Conservation (phyloP, 176 grass and related monocot genomes). For the Juncus inflexus region DNA sequence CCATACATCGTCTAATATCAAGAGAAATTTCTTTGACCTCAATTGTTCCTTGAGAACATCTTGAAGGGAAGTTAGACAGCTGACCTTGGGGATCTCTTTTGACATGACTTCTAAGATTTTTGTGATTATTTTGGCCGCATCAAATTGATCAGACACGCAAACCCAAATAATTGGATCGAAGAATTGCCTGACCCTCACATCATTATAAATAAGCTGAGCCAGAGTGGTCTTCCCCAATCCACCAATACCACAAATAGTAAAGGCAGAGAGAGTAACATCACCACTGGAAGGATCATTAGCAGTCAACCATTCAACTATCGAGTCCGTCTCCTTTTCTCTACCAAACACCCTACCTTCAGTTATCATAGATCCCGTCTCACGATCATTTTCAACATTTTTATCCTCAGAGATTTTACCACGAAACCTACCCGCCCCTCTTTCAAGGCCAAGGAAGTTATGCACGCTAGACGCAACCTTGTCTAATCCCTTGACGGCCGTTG, state of each 20-base stretch:
- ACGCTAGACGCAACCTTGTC: slow-evolving; percentile 16
- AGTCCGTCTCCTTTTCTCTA: slow-evolving; percentile 14
- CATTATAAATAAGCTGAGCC: slow-evolving; percentile 14
- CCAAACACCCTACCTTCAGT: slow-evolving; percentile 26
- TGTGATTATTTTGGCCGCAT: slow-evolving; percentile 19
- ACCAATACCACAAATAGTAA: slow-evolving; percentile 13
- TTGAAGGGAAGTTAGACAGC: slow-evolving; percentile 24
- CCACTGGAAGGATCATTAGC: not conserved
- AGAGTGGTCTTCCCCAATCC: slow-evolving; percentile 26
- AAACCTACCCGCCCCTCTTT: not conserved
- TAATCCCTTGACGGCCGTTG: slow-evolving; percentile 18
- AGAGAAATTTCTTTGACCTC: slow-evolving; percentile 5
- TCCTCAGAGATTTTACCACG: not conserved
- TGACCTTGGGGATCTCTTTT: not conserved
- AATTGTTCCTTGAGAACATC: slow-evolving; percentile 12
- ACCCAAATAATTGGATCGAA: slow-evolving; percentile 15
- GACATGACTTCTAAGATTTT: not conserved
- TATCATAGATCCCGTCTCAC: slow-evolving; percentile 23
- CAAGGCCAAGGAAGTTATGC: slow-evolving; percentile 19
- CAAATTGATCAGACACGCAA: slow-evolving; percentile 23
- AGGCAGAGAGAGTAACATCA: not conserved
- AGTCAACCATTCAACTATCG: slow-evolving; percentile 21
- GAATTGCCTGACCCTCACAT: not conserved
- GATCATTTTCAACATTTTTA: not conserved
- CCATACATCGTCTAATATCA: slow-evolving; percentile 52